Evolutionary conservation across 2,329 filamentous ascomycete species (phyloP), one percentile per base, ranked within the genome.

Genomic region (Phaeophleospora eucalypticola): DNA sequence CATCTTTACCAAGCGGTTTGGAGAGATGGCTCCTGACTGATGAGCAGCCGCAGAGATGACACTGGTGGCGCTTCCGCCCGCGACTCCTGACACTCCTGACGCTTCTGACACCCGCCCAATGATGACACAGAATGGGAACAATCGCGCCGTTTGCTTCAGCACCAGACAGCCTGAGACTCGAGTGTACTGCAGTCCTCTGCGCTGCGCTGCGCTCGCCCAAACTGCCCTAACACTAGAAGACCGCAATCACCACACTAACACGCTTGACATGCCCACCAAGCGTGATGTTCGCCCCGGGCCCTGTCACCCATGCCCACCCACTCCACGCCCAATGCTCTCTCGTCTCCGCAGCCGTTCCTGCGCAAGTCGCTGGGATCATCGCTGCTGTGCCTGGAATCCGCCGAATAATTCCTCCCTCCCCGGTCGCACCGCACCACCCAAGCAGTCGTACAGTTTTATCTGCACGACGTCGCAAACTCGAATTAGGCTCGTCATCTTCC

Each of bases 271-370:
- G 34, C 36, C 15, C 36, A 18, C 36, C 36, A 20, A 29, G 24
- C 24, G 24, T 29, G 24, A 29, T 29, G 24, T 12, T 29, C 24
- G 24, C 6, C 24, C 6, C 12, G 24, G 24, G 24, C 6, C n/a
- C n/a, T n/a, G n/a, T n/a, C n/a, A n/a, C n/a, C n/a, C n/a, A n/a
- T n/a, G n/a, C 24, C 24, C 24, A 29, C 12, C 24, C 24, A 29
- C 24, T 12, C 6, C 24, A 29, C 24, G 24, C 12, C 24, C 24
- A 12, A 6, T 29, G 24, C 24, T 29, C 12, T 29, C 12, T 6
- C 24, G 7, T 44, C 50, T 53, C 44, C 46, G 46, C 51, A 49
- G 34, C 19, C 42, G 51, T 53, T 50, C 51, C 51, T 53, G 51
- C 51, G 51, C 44, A 29, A 24, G n/a, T 38, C 40, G 36, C 49